Evolutionary conservation across 768 basidiomycete genomes (phyloP).

Genomic region (Mycena filopes): DNA sequence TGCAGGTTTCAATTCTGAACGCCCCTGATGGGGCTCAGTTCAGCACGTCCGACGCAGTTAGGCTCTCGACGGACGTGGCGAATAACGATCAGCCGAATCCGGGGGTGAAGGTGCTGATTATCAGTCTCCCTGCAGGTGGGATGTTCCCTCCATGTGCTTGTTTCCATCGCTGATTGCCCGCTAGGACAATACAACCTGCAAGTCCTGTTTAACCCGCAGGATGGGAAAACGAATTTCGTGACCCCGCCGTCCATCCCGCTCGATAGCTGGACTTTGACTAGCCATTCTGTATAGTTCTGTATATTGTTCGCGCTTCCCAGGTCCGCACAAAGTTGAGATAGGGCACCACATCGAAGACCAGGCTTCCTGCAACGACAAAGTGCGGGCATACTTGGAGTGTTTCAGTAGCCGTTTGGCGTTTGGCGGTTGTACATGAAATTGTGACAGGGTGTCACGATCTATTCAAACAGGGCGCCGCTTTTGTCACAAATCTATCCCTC

Average conservation of each 20-base stretch:
- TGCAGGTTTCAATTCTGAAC: constrained; percentile 74
- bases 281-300: constrained; percentile 65
- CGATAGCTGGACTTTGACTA: constrained; percentile 79
- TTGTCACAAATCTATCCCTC: neutral
- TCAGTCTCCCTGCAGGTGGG: constrained; percentile 63
- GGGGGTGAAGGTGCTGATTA: constrained; percentile 80
- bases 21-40: constrained; percentile 75
- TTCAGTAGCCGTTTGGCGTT: neutral
- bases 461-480: too few relatives aligned
- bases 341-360: too few relatives aligned
- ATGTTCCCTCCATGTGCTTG: neutral
- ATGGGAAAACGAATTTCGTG: constrained; percentile 71
- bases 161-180: neutral
- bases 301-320: too few relatives aligned
- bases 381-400: too few relatives aligned
- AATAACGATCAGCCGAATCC: constrained; percentile 78
- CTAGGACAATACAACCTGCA: constrained; percentile 78
- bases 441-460: neutral
- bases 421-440: neutral
- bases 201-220: constrained; percentile 89
- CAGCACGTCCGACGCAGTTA: constrained; percentile 60
- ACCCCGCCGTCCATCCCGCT: constrained; percentile 79
- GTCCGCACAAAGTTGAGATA: too few relatives aligned
- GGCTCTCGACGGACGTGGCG: constrained; percentile 67
- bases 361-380: too few relatives aligned